Evolutionary conservation across 768 basidiomycete species (phyloP), one percentile per base, ranked within the genome.

Genomic region (Botryobasidium botryosum): DNA sequence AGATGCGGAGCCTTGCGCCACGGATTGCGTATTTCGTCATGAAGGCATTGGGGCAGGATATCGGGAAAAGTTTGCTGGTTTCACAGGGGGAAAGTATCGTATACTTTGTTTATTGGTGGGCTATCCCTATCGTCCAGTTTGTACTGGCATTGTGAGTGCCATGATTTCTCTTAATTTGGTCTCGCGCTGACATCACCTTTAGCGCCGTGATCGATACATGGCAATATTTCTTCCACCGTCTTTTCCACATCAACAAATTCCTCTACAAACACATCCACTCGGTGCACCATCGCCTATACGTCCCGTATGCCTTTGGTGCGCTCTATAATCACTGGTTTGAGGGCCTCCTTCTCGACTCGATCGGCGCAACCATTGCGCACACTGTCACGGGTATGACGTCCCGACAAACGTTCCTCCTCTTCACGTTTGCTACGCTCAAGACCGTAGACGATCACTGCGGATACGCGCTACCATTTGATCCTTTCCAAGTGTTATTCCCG

Each of bases 261-360:
- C 68, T 97, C 26, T 99, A 92, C 66, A 82, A 76, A 52, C 75
- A 84, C 43, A 68, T 96, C 51, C 94, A 99, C 61, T 87, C 86
- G 0, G 78, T 80, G 62, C 94, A 99, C 61, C 94, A 99, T 59
- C 72, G 88, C 6, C 75, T 99, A 6, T 92, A 97, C 58, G 88
- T 92, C 5, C 91, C 94, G 1, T 97, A 94, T 57, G 87, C 94
- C 0, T 99, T 82, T 55, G 94, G 94, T 15, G 82, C 94, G 17
- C 67, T 97, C 4, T 99, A 99, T 69, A 99, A 97, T 61, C 92
- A 97, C 59, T 91, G 91, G 0, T 53, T 97, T 28, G 94, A 99
- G 58, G 94, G 91, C 1, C 79, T 99, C 57, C 49, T 92, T 1
- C 70, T 99, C 51, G 94, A 99, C 60, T 73, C 77, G 1, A 59